Percentiles rank a stretch among this genome's conserved stretches.
Conservation (phyloP, 768 basidiomycete genomes). For the Pleurotus tuber-regium region DNA sequence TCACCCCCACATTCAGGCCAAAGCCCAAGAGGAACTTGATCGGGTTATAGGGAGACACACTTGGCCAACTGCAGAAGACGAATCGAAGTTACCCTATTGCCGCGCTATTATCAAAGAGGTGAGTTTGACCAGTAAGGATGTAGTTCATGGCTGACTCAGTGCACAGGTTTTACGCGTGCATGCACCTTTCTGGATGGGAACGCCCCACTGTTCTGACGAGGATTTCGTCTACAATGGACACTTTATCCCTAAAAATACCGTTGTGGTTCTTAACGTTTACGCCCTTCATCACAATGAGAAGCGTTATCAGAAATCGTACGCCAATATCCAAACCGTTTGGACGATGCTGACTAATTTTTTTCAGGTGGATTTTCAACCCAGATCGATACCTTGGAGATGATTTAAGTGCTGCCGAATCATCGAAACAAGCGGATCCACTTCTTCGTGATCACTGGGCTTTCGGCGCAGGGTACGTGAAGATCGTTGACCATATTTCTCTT, state of each 20-base stretch:
- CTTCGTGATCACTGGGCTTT: constrained; percentile 36
- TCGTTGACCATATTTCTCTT: neutral
- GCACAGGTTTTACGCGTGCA: constrained; percentile 11
- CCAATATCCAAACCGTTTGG: neutral
- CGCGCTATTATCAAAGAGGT: constrained; percentile 25
- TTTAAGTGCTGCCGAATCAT: constrained; percentile 26
- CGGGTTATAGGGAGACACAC: constrained; percentile 20
- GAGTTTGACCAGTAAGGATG: neutral
- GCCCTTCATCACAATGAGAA: constrained; percentile 18
- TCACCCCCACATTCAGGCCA: constrained; percentile 15
- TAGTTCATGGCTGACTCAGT: neutral
- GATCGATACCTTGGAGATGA: constrained; percentile 32
- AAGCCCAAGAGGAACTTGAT: constrained; percentile 18
- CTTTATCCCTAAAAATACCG: constrained; percentile 21
- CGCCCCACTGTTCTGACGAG: constrained; percentile 17
- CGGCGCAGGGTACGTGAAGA: constrained; percentile 29
- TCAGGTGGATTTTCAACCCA: constrained; percentile 26
- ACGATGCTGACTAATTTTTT: neutral
- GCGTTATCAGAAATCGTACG: constrained; percentile 26
- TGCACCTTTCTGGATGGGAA: constrained; percentile 15
- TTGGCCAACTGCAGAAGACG: constrained; percentile 21
- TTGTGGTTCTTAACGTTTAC: constrained; percentile 22
- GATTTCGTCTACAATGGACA: constrained; percentile 24
- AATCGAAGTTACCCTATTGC: constrained; percentile 22
- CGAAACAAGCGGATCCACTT: constrained; percentile 24